A percentile compares a stretch with the other conserved stretches of the same genome.
phyloP scores from a whole-genome alignment of 2,329 filamentous ascomycete species.

The Fusarium pininemorale region DNA sequence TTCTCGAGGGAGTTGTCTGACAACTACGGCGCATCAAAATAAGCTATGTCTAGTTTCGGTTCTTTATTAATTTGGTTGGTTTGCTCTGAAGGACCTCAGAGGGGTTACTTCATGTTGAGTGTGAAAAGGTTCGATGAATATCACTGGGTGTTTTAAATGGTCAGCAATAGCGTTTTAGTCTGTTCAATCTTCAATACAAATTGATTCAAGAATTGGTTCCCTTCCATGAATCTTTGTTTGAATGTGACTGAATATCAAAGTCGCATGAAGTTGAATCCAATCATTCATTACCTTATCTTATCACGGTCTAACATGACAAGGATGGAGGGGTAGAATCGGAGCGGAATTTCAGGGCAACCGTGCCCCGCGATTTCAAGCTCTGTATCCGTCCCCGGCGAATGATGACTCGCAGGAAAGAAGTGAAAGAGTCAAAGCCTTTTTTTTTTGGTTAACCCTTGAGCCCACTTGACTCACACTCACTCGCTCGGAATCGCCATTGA shows the following conservation, averaged over 20 bases:
- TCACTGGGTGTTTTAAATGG: conserved; percentile 11
- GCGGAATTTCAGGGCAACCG: conserved; percentile 29
- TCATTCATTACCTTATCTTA: conserved; percentile 3
- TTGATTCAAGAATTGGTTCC: conserved; percentile 1
- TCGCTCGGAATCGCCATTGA: conserved; percentile 33
- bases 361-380: conserved; percentile 32
- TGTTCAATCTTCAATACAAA: conserved; percentile 24
- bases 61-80: conserved; percentile 29
- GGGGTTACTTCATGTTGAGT: conserved; percentile 1
- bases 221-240: too few relatives aligned
- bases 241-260: background rate
- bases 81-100: conserved; percentile 5
- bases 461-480: conserved; percentile 45
- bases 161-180: conserved; percentile 24
- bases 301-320: conserved; percentile 2
- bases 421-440: conserved; percentile 39
- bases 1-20: conserved; percentile 9
- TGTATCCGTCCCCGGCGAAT: conserved; percentile 17
- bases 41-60: conserved; percentile 18
- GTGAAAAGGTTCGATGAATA: conserved; percentile 18
- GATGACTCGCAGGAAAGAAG: conserved; percentile 25
- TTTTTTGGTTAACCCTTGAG: conserved; percentile 37
- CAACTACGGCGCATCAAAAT: conserved; percentile 41
- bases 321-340: conserved; percentile 33
- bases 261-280: background rate